Base-by-base conservation (phyloP, 2,329 filamentous ascomycete species). In the Arthrobotrys conoides region DNA sequence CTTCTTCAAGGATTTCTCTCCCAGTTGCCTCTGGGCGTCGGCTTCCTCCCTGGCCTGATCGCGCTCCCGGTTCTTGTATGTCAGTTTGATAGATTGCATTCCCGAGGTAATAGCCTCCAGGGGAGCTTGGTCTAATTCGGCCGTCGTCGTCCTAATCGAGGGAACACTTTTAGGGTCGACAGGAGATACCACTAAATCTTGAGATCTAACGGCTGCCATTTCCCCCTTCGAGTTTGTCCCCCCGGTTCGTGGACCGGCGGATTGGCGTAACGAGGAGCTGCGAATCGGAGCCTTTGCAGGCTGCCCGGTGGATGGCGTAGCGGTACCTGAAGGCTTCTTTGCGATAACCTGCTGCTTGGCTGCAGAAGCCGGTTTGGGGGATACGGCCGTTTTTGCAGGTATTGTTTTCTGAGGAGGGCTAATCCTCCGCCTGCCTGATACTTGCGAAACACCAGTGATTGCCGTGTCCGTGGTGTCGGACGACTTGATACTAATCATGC, bases 1-100 rank as follows among this genome's bases (percentile, higher is more conserved):
- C 33, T 61, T 44, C 10, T 61, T 61, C 36, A 61, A 27, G 10
- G 36, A 24, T 24, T 76, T 70, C 49, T 71, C 72, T 5, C 57
- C 66, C 20, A 71, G 16, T n/a, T 61, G 49, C 20, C 61, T 65
- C 51, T 67, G 49, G 33, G 8, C n/a, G 9, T 64, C 68, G 6
- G 24, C 30, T 57, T 76, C 72, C 30, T 76, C 72, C 20, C 66
- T 55, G 4, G 59, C 67, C 41, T 71, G 59, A n/a, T 77, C 73
- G 9, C 67, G 67, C 10, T 67, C 73, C 16, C 61, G 49, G 24
- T 77, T 77, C 51, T 68, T 77, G 44, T 77, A 77, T n/a, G 76
- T 73, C 20, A 91, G 89, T 82, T 88, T 90, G 73, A 91, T 88
- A 83, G 88, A 90, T 82, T 88, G 90, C 87, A 91, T 88, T 0